Base-by-base conservation (phyloP, 768 basidiomycete genomes). In the Trametes coccinea region DNA sequence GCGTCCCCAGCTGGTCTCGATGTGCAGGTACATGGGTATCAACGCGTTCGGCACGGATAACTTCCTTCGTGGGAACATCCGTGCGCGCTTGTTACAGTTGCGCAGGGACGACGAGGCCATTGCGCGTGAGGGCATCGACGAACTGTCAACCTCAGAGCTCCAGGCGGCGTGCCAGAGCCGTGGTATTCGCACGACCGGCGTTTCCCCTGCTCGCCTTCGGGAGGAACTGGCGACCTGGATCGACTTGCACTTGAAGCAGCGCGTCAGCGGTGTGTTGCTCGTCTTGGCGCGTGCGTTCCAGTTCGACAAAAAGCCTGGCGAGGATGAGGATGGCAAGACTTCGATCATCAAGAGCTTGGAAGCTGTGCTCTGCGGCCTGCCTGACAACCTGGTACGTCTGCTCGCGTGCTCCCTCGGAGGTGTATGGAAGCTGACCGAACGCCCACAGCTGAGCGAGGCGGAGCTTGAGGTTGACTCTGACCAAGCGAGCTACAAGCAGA, bases 11-110 rank as follows among this genome's bases (percentile, higher is more conserved):
- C 84, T 98, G 31, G 94, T 96, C 17, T 95, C 93, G 0, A 97
- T 96, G 90, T 97, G 88, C 67, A 84, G 94, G 59, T 98, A 99
- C 74, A 97, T 99, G 94, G 93, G 90, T 57, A 84, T 98, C 69
- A 96, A 98, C 76, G 95, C 96, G 2, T 99, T 98, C 70, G 97
- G 97, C 47, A 98, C 96, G 14, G 97, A 99, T 76, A 98, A 98
- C 77, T 98, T 97, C 78, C 82, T 99, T 46, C 90, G 96, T 48
- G 93, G 93, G 39, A 86, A 90, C 39, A 92, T 99, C 72, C 89
- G 93, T 29, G 84, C 85, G 45, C 85, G 93, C 31, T 80, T 99
- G 29, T 79, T 89, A 64, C 83, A 90, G 69, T 82, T 99, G 66
- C 84, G 94, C 55, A 83, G 90, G 45, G 97, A 99, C 70, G 96